Conservation (phyloP, 345 rosid genomes). For the Moricandia arvensis region DNA sequence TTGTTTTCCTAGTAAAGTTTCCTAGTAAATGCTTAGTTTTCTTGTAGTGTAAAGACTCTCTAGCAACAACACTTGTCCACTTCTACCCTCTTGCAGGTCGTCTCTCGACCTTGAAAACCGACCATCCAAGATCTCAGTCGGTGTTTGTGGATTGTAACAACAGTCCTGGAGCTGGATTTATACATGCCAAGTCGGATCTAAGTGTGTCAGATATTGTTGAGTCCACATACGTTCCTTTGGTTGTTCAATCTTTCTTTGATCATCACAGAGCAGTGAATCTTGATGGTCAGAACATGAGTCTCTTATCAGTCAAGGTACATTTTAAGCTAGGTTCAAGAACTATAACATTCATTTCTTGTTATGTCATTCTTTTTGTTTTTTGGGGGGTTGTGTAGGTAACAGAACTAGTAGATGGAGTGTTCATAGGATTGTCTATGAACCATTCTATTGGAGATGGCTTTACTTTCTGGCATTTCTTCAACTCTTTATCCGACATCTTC, state of each 20-base stretch:
- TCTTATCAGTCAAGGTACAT: slow-evolving; percentile 49
- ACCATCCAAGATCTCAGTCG: slow-evolving; percentile 38
- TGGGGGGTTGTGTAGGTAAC: slow-evolving; percentile 39
- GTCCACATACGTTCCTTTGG: slow-evolving; percentile 51
- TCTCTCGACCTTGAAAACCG: slow-evolving; percentile 30
- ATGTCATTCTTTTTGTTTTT: too few relatives aligned
- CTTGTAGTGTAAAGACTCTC: slow-evolving; percentile 57
- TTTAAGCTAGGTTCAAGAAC: neutral
- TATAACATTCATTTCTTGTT: neutral
- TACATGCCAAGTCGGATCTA: slow-evolving; percentile 47
- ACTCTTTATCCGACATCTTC: neutral
- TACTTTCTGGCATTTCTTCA: neutral
- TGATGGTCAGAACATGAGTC: slow-evolving; percentile 57
- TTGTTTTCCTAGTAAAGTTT: slow-evolving; percentile 43
- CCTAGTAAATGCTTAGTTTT: too few relatives aligned
- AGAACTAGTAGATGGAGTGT: slow-evolving; percentile 63
- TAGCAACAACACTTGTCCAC: slow-evolving; percentile 54
- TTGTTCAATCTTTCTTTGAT: slow-evolving; percentile 67
- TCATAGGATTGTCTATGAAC: slow-evolving; percentile 66
- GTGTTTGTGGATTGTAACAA: slow-evolving; percentile 56
- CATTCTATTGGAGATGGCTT: slow-evolving; percentile 25
- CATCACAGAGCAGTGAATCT: slow-evolving; percentile 56
- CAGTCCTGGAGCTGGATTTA: slow-evolving; percentile 74
- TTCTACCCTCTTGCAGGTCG: slow-evolving; percentile 76
- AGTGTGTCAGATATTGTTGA: slow-evolving; percentile 49